These are phyloP conservation scores for Vachellia pachyceras DNA, from an alignment of 306 rosid genomes.

Conservation along the genomic window DNA sequence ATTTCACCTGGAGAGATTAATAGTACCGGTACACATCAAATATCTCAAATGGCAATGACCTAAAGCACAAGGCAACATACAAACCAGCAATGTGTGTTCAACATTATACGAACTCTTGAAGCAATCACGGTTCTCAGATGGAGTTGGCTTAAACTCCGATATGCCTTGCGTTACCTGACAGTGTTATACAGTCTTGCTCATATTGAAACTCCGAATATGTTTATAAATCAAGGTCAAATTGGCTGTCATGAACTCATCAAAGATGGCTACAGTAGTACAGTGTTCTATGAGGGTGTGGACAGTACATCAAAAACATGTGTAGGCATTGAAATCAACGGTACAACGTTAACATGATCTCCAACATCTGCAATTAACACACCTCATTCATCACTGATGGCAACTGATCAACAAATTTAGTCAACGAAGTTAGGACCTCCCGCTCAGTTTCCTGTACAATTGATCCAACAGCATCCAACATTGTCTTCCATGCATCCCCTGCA, in stretches of 20 bases:
- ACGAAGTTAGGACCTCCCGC: constrained; percentile 68
- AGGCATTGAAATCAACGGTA: constrained; percentile 32
- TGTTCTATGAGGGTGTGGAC: neutral
- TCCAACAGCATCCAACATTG: constrained; percentile 62
- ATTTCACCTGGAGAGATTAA: constrained; percentile 70
- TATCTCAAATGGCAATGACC: constrained; percentile 18
- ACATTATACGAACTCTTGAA: constrained; percentile 77
- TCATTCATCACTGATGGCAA: constrained; percentile 81
- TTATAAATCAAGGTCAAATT: constrained; percentile 22
- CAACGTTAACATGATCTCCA: constrained; percentile 14
- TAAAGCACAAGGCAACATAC: constrained; percentile 27
- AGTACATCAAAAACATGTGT: constrained; percentile 14
- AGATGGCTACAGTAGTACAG: neutral
- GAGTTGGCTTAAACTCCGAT: constrained; percentile 94
- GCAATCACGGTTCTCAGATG: constrained; percentile 76
- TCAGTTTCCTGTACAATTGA: constrained; percentile 66
- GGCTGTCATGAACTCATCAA: neutral
- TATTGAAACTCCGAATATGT: constrained; percentile 1
- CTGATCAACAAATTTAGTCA: constrained; percentile 91
- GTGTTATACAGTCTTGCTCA: constrained; percentile 25
- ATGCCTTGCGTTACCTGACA: constrained; percentile 83
- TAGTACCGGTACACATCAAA: constrained; percentile 2
- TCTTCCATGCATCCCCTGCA: constrained; percentile 86
- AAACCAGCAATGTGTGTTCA: constrained; percentile 83
- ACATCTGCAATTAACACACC: constrained; percentile 52